phyloP scores from a whole-genome alignment of 148 eudicot species.

The Fagopyrum homotropicum region DNA sequence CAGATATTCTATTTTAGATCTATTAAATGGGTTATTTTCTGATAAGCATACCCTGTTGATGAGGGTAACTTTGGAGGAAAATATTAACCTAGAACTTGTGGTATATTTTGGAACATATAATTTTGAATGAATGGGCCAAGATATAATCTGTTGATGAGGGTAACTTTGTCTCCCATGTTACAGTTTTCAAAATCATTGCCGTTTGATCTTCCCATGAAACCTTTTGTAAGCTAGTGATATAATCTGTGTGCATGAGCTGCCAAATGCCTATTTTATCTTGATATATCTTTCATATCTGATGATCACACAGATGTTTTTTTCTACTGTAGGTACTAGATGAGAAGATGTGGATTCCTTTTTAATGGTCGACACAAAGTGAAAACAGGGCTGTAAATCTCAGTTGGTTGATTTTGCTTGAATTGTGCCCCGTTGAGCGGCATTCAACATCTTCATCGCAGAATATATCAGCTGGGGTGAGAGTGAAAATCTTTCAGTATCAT shows the following conservation, averaged over 20 bases:
- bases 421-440: background rate
- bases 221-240: background rate
- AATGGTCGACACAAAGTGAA: constrained; percentile 5
- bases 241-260: background rate
- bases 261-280: background rate
- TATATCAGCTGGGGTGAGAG: background rate
- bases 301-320: background rate
- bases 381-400: constrained; percentile 7
- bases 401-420: background rate
- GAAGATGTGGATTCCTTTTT: background rate
- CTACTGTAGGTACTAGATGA: constrained; percentile 1
- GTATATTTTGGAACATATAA: background rate
- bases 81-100: background rate
- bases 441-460: background rate
- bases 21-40: background rate
- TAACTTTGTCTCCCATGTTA: background rate
- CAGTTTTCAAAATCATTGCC: background rate
- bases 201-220: background rate
- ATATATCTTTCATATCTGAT: background rate
- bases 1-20: background rate
- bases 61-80: background rate
- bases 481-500: background rate
- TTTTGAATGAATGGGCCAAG: background rate
- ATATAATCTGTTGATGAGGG: background rate
- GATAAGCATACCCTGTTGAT: background rate